Base-by-base conservation (phyloP, 2,329 filamentous ascomycete genomes). In the Cordyceps cateniannulata region DNA sequence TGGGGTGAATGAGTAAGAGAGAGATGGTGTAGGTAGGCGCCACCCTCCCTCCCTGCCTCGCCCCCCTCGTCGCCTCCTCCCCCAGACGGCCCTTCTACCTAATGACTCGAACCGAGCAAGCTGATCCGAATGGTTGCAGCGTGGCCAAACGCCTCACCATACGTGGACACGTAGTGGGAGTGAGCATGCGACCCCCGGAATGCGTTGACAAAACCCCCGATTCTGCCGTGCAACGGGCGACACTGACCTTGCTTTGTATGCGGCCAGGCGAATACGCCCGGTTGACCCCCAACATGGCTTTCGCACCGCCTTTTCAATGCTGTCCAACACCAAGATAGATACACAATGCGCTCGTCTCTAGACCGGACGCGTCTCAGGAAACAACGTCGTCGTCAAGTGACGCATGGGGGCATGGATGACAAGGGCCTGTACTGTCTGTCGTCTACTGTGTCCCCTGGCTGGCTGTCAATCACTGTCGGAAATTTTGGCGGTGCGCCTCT, bases 111-210 rank as follows among this genome's bases (percentile, higher is more conserved):
- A 40, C n/a, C 38, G 35, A 35, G 22, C 24, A 25, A 59, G 47
- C 35, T 51, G 47, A 59, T 59, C 48, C n/a, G 47, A 32, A 45
- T 49, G 56, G 47, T 45, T 42, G 48, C 56, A 45, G 45, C 3
- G 16, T 44, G 24, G 48, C 25, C 56, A 35, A 24, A 42, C 38
- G 38, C 32, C 32, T 35, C 47, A 47, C 44, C 56, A 59, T 59
- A 52, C 56, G 32, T 59, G 56, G 44, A 59, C 56, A 59, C 47
- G 56, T 51, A 51, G 47, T 44, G 32, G 18, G 12, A 42, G 45
- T n/a, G 45, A 59, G 56, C 47, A 50, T 50, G 25, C 27, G 8
- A n/a, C 38, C 38, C 48, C 56, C 35, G 47, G 40, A 40, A 45
- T 44, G 14, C 49, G 8, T 45, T 59, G 56, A 59, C 47, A 45